Conservation (phyloP, 2,329 filamentous ascomycete genomes). For the Aspergillus aculeatinus region DNA sequence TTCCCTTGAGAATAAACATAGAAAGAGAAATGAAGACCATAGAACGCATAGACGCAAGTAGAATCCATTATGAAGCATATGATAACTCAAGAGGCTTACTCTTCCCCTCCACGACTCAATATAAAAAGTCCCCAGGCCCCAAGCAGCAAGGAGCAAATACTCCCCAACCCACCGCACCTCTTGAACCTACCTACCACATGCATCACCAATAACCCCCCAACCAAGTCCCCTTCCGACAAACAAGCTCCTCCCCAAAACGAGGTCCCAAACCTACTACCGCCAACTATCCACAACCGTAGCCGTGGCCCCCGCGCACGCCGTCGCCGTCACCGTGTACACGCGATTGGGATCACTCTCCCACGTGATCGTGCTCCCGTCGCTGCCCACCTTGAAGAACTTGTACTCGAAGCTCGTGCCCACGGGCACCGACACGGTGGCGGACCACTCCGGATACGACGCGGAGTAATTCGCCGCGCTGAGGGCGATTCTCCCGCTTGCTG, state of each 20-base stretch:
- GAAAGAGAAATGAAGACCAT: too few species aligned
- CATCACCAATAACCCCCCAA: too few species aligned
- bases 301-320: slow-evolving; percentile 33
- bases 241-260: not conserved
- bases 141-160: too few species aligned
- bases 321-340: slow-evolving; percentile 39
- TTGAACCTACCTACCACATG: too few species aligned
- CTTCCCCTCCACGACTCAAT: too few species aligned
- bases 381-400: slow-evolving; percentile 62
- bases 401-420: slow-evolving; percentile 62
- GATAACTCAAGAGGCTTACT: too few species aligned
- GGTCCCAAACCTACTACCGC: slow-evolving; percentile 23
- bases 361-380: slow-evolving; percentile 51
- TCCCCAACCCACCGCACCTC: too few species aligned
- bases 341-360: slow-evolving; percentile 64
- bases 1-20: too few species aligned
- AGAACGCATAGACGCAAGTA: too few species aligned
- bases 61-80: too few species aligned
- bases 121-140: too few species aligned
- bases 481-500: slow-evolving; percentile 45
- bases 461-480: slow-evolving; percentile 63
- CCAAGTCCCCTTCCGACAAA: too few species aligned
- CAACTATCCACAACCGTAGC: slow-evolving; percentile 41
- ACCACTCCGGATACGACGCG: slow-evolving; percentile 61
- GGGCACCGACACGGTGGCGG: slow-evolving; percentile 53